Evolutionary conservation across 768 basidiomycete species (phyloP), one percentile per base, ranked within the genome.

Genomic region (Mycena epipterygia): DNA sequence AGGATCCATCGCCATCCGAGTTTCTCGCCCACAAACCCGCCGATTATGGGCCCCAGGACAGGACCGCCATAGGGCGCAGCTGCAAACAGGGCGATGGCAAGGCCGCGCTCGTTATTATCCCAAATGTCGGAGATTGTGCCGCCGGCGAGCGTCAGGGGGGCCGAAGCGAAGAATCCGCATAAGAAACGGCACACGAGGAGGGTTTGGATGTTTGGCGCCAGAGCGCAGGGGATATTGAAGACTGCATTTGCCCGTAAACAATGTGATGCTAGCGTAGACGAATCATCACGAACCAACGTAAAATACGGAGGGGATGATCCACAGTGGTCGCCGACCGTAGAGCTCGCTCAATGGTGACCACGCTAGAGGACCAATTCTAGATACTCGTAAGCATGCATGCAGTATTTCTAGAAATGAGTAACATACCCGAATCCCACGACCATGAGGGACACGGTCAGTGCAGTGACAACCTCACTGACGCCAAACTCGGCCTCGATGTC

Each of bases 11-110:
- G 77, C 81, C 81, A 81, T 21, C 84, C 84, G 33, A 83, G 68
- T 41, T 74, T 79, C 64, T 84, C 82, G 11, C 84, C 81, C 64
- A 85, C 83, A 59, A 83, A 83, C 16, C 85, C 85, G 61, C 86
- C 87, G n/a, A 86, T 81, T 60, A 89, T 83, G 6, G 87, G 87
- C 9, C 86, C 86, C 19, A 85, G 68, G 1, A 83, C 81, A 12
- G 83, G 82, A 13, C 82, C 82, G 51, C 81, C 80, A 71, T 79
- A 86, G 44, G 74, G 84, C 46, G 77, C 85, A 41, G 82, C 79
- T 0, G 82, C 78, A 68, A 86, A 86, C 5, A 86, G 63, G 21
- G 80, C 76, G 19, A 82, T 79, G 11, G 86, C 84, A 11, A 86
- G 68, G 5, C 82, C 85, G 5, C 85, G 80, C 57, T 87, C 85